phyloP scores from a whole-genome alignment of 2,329 filamentous ascomycete species.

The Drechslerella stenobrocha region DNA sequence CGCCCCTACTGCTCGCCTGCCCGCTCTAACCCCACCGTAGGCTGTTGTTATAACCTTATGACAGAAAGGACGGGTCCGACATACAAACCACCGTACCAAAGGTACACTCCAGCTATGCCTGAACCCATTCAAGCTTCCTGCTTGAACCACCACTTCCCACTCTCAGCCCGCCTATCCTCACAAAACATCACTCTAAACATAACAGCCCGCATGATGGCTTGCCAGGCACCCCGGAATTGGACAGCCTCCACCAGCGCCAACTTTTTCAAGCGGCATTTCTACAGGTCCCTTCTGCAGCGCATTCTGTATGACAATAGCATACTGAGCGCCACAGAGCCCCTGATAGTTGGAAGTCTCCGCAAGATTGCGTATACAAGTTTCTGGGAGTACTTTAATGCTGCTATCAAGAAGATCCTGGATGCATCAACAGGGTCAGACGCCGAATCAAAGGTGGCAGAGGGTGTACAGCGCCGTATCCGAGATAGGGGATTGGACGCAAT shows the following conservation, averaged over 20 bases:
- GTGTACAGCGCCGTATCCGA: constrained; percentile 55
- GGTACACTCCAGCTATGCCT: constrained; percentile 40
- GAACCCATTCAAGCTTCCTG: constrained; percentile 68
- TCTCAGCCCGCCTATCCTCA: constrained; percentile 66
- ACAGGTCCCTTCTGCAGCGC: constrained; percentile 82
- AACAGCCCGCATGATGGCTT: constrained; percentile 96
- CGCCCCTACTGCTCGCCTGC: not conserved
- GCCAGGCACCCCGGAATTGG: constrained; percentile 95
- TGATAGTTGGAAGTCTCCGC: constrained; percentile 82
- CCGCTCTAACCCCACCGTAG: constrained; percentile 54
- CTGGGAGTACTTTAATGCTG: constrained; percentile 75
- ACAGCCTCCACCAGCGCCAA: constrained; percentile 74
- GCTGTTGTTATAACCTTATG: constrained; percentile 96
- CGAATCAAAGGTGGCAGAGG: constrained; percentile 65
- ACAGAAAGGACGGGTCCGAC: constrained; percentile 86
- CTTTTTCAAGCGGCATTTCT: constrained; percentile 94
- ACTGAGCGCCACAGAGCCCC: constrained; percentile 67
- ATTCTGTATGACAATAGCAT: constrained; percentile 74
- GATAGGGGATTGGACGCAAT: constrained; percentile 61
- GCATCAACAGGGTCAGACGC: constrained; percentile 60
- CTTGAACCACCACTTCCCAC: constrained; percentile 90
- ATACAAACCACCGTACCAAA: constrained; percentile 64
- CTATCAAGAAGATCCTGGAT: constrained; percentile 69
- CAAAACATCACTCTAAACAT: constrained; percentile 83
- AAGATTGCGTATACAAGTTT: constrained; percentile 80